Base-by-base conservation (phyloP, 139 green algal species). In the Astrephomene gubernaculifera region DNA sequence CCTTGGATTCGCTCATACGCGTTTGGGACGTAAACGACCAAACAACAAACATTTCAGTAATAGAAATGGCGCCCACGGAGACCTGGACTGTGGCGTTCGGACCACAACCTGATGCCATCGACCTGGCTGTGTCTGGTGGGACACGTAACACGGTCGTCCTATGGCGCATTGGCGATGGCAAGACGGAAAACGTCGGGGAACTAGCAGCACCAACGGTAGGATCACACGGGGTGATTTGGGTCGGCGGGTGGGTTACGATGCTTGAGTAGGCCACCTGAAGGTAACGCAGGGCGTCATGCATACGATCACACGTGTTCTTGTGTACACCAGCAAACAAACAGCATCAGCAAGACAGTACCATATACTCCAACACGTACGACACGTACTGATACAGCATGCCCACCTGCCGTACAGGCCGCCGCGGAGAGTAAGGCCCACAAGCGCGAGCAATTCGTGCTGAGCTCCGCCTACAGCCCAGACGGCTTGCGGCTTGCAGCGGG, bases 1-100 rank as follows among this genome's bases (percentile, higher is more conserved):
- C 94, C 0, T 88, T 99, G 6, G 96, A 99, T 90, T 95, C 90
- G 76, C 90, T 92, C 7, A 92, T 99, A 21, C 90, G 94, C 0
- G 90, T 98, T 33, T 98, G 94, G 90, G 90, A 91, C 44, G 82
- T 96, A 12, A 70, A 79, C 14, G 90, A 94, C 41, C 89, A 87
- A 45, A 86, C 54, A 41, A 90, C 17, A 0, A 52, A 86, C 19
- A 88, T 93, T 22, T 90, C 89, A 7, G 71, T 93, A 9, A 92
- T 98, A 35, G 94, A 98, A 87, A 90, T 89, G 31, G 90, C 91
- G 19, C 94, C 96, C 2, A 97, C 95, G 12, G 96, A 99, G 83
- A 93, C 93, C 4, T 99, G 96, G 96, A 79, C 83, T 22, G 88
- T 97, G 12, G 82, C 90, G 0, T 98, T 98, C 70, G 85, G 90